Evolutionary conservation across 2,329 filamentous ascomycete species (phyloP).

Genomic region (Periconia sp.): DNA sequence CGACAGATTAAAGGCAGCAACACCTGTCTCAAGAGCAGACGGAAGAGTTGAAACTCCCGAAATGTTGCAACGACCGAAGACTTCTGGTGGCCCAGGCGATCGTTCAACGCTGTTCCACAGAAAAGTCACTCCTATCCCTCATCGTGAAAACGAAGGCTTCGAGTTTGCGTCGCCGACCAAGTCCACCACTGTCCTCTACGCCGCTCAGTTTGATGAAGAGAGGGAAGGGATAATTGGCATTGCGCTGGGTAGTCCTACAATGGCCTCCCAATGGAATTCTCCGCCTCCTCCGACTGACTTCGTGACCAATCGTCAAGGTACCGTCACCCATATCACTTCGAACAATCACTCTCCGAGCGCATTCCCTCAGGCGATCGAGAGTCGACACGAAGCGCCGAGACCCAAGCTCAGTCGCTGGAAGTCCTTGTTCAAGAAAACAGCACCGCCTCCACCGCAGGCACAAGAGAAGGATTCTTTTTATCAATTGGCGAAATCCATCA

Average conservation of each 20-base stretch:
- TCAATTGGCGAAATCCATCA: conserved; percentile 35
- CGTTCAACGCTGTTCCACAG: conserved; percentile 43
- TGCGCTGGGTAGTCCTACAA: conserved; percentile 47
- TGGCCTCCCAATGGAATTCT: conserved; percentile 32
- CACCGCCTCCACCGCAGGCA: conserved; percentile 21
- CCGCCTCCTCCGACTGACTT: conserved; percentile 26
- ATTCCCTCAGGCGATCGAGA: conserved; percentile 5
- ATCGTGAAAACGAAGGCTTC: conserved; percentile 29
- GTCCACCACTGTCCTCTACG: conserved; percentile 37
- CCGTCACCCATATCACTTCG: conserved; percentile 24
- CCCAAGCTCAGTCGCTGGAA: conserved; percentile 48
- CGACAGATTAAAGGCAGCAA: conserved; percentile 40
- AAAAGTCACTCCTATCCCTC: conserved; percentile 37
- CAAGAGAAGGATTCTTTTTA: conserved; percentile 42
- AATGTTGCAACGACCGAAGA: conserved; percentile 40
- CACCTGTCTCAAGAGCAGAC: conserved; percentile 32
- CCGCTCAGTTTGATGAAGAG: conserved; percentile 34
- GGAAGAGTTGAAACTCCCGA: conserved; percentile 35
- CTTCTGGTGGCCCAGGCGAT: conserved; percentile 41
- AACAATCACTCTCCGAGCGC: conserved; percentile 13
- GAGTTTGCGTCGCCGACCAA: conserved; percentile 34
- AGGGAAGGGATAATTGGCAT: conserved; percentile 45
- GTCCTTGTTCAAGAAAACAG: conserved; percentile 44
- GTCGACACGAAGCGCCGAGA: conserved; percentile 27
- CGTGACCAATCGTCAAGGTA: conserved; percentile 19